Evolutionary conservation across 139 green algal genomes (phyloP).

Genomic region (Auxenochlorella pyrenoidosa): DNA sequence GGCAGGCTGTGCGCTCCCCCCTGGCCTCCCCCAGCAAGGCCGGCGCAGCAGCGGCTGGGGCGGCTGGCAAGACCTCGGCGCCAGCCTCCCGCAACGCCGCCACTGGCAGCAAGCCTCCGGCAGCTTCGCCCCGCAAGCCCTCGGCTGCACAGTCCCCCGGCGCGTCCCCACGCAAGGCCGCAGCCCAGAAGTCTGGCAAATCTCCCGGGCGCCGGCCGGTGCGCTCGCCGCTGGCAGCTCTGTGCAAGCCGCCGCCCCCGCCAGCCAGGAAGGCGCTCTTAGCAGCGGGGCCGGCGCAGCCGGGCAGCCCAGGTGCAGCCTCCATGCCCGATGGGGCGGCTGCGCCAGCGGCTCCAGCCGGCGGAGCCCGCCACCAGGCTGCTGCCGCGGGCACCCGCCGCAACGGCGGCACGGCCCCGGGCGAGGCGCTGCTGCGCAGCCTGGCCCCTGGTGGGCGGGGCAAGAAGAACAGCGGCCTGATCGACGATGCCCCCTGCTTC

Average conservation of each 20-base stretch:
- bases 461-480: conserved; percentile 29
- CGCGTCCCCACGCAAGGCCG: background rate
- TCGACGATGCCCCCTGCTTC: conserved; percentile 32
- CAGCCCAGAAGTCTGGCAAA: background rate
- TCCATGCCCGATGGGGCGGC: background rate
- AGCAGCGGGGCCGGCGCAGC: background rate
- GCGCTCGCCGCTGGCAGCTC: conserved; percentile 14
- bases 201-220: background rate
- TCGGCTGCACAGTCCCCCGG: background rate
- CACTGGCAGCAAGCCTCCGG: background rate
- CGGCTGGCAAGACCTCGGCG: background rate
- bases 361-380: background rate
- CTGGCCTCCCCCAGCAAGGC: background rate
- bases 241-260: background rate
- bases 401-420: background rate
- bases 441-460: background rate
- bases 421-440: background rate
- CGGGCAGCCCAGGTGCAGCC: background rate
- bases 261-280: background rate
- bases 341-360: background rate
- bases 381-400: background rate
- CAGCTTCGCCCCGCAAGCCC: background rate
- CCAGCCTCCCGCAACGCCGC: too few species aligned
- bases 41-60: background rate
- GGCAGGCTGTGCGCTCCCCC: background rate